Percentiles rank a stretch among this genome's conserved stretches.
These are phyloP conservation scores for Colletotrichum melonis DNA, from an alignment of 2,329 filamentous ascomycete species.

Conservation along the genomic window DNA sequence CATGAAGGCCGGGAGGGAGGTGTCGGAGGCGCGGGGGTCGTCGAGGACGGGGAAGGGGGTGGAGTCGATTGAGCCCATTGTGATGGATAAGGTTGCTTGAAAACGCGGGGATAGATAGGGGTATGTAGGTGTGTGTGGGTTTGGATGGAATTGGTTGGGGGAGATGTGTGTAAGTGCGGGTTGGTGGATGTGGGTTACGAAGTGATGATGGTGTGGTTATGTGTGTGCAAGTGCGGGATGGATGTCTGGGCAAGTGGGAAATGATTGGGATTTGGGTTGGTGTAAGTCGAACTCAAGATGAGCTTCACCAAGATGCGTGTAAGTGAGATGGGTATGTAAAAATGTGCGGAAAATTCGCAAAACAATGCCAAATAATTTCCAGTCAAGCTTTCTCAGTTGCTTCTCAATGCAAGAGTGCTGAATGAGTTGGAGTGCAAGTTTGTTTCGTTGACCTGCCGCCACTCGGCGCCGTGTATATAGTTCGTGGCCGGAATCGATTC, in stretches of 20 bases:
- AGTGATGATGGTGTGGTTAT: constrained; percentile 11
- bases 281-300: constrained; percentile 20
- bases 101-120: constrained; percentile 20
- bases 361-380: constrained; percentile 13
- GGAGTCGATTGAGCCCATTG: constrained; percentile 55
- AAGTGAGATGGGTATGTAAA: constrained; percentile 26
- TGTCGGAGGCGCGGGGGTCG: constrained; percentile 72
- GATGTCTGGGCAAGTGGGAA: constrained; percentile 6
- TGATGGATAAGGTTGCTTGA: constrained; percentile 33
- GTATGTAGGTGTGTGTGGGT: constrained; percentile 14
- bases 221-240: constrained; percentile 14
- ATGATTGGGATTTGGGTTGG: not conserved
- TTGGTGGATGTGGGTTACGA: constrained; percentile 22
- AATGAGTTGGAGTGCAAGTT: constrained; percentile 32
- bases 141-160: not conserved
- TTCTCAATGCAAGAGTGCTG: constrained; percentile 26
- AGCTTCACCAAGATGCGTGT: not conserved
- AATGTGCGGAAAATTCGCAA: constrained; percentile 15
- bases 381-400: not conserved
- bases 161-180: constrained; percentile 21
- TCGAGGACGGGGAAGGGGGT: constrained; percentile 69
- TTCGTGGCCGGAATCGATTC: constrained; percentile 61
- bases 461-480: constrained; percentile 56
- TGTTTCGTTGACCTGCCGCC: constrained; percentile 22
- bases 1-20: constrained; percentile 79